Evolutionary conservation across 768 basidiomycete species (phyloP).

Genomic region (Chalciporus piperatus): DNA sequence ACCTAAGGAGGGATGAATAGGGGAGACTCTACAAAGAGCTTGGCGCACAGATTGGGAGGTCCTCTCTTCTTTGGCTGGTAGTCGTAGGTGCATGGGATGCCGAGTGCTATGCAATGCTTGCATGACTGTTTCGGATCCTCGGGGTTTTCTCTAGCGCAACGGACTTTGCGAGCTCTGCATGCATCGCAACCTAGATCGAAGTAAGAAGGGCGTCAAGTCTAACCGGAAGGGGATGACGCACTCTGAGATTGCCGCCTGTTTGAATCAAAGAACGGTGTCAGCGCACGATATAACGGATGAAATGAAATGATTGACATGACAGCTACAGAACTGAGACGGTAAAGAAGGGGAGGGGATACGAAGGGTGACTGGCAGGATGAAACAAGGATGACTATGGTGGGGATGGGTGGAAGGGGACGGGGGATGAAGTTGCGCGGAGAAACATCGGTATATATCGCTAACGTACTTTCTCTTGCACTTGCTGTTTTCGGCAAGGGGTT

Average conservation of each 20-base stretch:
- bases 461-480: slow-evolving; percentile 81
- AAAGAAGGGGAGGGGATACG: slow-evolving; percentile 9
- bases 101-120: slow-evolving; percentile 83
- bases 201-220: slow-evolving; percentile 21
- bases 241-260: slow-evolving; percentile 83
- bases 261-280: slow-evolving; percentile 31
- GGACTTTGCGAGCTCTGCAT: slow-evolving; percentile 82
- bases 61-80: slow-evolving; percentile 94
- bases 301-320: slow-evolving; percentile 38
- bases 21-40: neutral
- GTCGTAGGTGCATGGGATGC: slow-evolving; percentile 84
- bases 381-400: slow-evolving; percentile 20
- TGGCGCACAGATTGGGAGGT: slow-evolving; percentile 81
- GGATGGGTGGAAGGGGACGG: slow-evolving; percentile 22
- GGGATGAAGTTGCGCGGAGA: slow-evolving; percentile 41
- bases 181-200: slow-evolving; percentile 71
- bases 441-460: slow-evolving; percentile 47
- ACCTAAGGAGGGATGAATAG: slow-evolving; percentile 40
- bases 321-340: neutral
- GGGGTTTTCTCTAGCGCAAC: slow-evolving; percentile 76
- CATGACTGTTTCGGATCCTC: slow-evolving; percentile 76
- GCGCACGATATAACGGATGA: slow-evolving; percentile 29
- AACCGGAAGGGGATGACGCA: slow-evolving; percentile 37
- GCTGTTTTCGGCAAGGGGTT: slow-evolving; percentile 58
- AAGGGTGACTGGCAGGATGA: neutral